Evolutionary conservation across 1,284 basidiomycete genomes (phyloP), one percentile per base, ranked within the genome.

Genomic region (Thelephora terrestris): DNA sequence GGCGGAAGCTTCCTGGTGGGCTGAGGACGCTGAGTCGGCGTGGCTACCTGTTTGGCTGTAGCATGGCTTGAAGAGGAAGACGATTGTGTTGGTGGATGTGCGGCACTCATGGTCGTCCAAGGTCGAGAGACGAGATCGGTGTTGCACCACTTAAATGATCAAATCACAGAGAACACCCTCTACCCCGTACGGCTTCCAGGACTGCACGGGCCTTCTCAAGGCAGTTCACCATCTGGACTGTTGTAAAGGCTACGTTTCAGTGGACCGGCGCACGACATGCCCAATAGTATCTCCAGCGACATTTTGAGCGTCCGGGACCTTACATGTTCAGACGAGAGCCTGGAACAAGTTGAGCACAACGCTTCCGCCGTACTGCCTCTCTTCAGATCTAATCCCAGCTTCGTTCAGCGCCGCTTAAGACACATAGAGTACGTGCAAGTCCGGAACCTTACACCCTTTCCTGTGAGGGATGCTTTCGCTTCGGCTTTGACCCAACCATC

Each of bases 401-500:
- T 6, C 53, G 53, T 57, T 24, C 62, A 89, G 78, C 78, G 78
- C 56, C 81, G 83, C 36, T 69, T 88, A 52, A 78, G 86, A 54
- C 86, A 91, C 66, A 73, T 91, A 46, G 73, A 75, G 43, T 73
- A 78, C 34, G 71, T 91, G 50, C 81, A 87, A 66, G 70, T 91
- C 53, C 77, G 81, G 52, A 91, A 91, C 58, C 69, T 91, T 37
- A 86, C 87, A 10, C 85, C 85, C 2, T 87, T 86, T 61, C 86
- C 88, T 36, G 73, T 76, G 38, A 78, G 85, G 35, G 87, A 91
- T 63, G 73, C 82, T 2, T 71, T 87, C 51, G 78, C 86, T 12
- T 82, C 83, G 23, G 81, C 83, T 17, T 70, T 90, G 45, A 69
- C 73, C 7, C 79, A 83, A 58, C 80, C 82, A 4, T 69, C 76